Percentiles rank a stretch among this genome's conserved stretches.
Conservation (phyloP, 768 basidiomycete species). For the Trichaptum fuscoviolaceum region DNA sequence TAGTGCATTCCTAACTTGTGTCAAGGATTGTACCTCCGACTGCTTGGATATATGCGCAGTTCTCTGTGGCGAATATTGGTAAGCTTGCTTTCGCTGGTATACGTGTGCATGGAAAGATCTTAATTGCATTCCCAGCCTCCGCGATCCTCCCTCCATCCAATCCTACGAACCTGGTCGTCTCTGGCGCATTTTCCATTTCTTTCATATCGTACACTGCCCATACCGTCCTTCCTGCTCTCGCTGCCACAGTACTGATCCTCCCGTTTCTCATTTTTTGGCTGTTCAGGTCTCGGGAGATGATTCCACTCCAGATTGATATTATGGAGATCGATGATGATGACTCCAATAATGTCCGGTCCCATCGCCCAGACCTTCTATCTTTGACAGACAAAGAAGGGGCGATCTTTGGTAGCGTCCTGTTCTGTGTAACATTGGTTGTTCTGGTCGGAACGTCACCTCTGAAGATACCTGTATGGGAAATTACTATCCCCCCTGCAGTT, state of each 20-base stretch:
- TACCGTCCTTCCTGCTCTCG: constrained; percentile 76
- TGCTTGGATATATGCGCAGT: constrained; percentile 39
- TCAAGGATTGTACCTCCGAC: constrained; percentile 26
- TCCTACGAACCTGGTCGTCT: constrained; percentile 91
- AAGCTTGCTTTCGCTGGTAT: neutral
- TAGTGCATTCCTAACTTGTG: neutral
- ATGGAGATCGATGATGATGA: constrained; percentile 26
- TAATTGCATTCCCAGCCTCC: neutral
- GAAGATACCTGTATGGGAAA: constrained; percentile 76
- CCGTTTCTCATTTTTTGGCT: constrained; percentile 50
- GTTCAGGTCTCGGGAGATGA: constrained; percentile 49
- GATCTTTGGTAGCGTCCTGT: constrained; percentile 61
- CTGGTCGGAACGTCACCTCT: constrained; percentile 75
- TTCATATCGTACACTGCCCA: constrained; percentile 79
- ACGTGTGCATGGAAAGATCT: neutral
- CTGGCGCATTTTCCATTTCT: constrained; percentile 77
- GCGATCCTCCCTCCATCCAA: constrained; percentile 72
- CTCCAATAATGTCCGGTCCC: constrained; percentile 23
- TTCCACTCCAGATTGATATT: constrained; percentile 44
- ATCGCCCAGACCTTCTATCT: constrained; percentile 52
- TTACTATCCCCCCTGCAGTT: constrained; percentile 75
- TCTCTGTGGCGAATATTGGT: constrained; percentile 28
- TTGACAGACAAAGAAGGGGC: constrained; percentile 63
- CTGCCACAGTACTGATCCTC: constrained; percentile 53
- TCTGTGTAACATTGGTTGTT: constrained; percentile 62